A percentile compares a stretch with the other conserved stretches of the same genome.
Evolutionary conservation across 345 rosid genomes (phyloP).

Genomic region (Eucalyptus caleyi): DNA sequence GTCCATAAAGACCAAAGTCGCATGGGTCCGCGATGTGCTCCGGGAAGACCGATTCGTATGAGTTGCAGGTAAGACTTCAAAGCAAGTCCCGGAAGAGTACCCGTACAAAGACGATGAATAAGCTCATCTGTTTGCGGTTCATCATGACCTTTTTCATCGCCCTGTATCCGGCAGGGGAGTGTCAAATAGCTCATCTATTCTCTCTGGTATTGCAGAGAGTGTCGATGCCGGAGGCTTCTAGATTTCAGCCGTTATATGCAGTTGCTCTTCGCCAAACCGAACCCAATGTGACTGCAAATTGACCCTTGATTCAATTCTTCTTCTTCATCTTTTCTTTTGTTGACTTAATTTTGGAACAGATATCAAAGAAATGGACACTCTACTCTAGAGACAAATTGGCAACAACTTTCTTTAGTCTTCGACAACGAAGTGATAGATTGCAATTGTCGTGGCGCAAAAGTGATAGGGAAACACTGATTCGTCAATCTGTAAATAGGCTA

Average conservation of each 20-base stretch:
- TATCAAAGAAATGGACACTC: not conserved
- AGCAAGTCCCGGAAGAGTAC: constrained; percentile 82
- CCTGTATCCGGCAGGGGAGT: not conserved
- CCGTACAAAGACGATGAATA: constrained; percentile 92
- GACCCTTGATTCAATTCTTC: not conserved
- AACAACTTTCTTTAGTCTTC: not conserved
- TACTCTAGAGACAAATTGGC: not conserved
- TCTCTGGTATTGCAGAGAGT: not conserved
- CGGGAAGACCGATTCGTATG: constrained; percentile 68
- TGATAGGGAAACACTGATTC: no score
- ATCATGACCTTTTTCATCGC: not conserved
- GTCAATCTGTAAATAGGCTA: no score
- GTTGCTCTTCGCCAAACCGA: not conserved
- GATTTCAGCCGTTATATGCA: not conserved
- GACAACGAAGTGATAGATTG: not conserved
- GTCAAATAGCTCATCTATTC: not conserved
- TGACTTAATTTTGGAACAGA: not conserved
- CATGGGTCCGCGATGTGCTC: constrained; percentile 73
- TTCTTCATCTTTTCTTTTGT: not conserved
- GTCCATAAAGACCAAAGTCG: constrained; percentile 86
- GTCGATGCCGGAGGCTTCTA: not conserved
- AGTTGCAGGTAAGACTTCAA: constrained; percentile 76
- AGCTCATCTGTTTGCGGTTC: not conserved
- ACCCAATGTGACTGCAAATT: not conserved
- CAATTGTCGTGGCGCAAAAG: not conserved